Conservation (phyloP, 371 early-diverging fungal genomes). For the Paraphysoderma sedebokerense region DNA sequence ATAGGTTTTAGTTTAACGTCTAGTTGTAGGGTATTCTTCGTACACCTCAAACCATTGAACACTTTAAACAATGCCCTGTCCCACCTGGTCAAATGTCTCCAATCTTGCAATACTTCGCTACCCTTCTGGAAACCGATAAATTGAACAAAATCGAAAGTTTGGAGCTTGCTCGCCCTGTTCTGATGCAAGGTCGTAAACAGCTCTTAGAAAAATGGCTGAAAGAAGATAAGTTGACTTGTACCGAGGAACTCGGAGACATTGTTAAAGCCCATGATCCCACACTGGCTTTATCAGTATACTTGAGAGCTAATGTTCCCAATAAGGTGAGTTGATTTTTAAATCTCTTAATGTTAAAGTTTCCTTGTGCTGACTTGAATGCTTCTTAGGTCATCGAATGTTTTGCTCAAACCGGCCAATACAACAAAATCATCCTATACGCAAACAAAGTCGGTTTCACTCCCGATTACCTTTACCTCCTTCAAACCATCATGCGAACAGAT, state of each 20-base stretch:
- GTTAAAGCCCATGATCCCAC: constrained; percentile 79
- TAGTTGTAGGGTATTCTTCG: constrained; percentile 70
- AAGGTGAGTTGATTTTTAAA: constrained; percentile 38
- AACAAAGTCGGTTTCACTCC: constrained; percentile 85
- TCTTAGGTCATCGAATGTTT: constrained; percentile 70
- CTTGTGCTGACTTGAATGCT: neutral
- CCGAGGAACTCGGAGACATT: constrained; percentile 94
- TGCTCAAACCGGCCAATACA: constrained; percentile 88
- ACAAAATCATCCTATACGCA: constrained; percentile 87
- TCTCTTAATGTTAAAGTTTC: neutral
- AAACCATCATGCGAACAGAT: constrained; percentile 72
- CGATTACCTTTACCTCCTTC: constrained; percentile 74
- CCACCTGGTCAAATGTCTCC: constrained; percentile 73
- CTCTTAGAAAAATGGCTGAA: constrained; percentile 95
- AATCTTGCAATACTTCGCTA: constrained; percentile 92
- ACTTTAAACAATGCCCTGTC: constrained; percentile 70
- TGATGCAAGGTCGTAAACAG: constrained; percentile 79
- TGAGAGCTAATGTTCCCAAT: constrained; percentile 78
- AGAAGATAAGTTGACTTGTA: constrained; percentile 93
- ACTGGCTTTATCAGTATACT: constrained; percentile 86
- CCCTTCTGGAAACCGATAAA: constrained; percentile 83
- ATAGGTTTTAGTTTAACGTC: neutral
- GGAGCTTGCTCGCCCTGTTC: constrained; percentile 81
- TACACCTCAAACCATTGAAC: constrained; percentile 85
- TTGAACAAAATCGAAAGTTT: constrained; percentile 87